A percentile compares a stretch with the other conserved stretches of the same genome.
Evolutionary conservation across 2,329 filamentous ascomycete species (phyloP).

Genomic region (Diaporthe ilicicola): DNA sequence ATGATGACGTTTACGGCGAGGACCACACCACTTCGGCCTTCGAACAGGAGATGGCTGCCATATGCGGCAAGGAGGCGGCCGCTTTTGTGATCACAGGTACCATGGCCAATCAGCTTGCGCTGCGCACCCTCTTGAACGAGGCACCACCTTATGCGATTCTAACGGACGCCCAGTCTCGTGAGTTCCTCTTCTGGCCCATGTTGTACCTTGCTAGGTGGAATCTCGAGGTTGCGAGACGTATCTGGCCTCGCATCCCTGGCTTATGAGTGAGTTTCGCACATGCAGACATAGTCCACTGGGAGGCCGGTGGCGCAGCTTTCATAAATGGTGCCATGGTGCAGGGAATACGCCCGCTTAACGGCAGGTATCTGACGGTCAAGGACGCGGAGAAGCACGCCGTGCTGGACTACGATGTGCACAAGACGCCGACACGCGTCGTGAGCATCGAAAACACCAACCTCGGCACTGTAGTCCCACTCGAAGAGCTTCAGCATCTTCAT

Average conservation of each 20-base stretch:
- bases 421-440: slow-evolving; percentile 50
- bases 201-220: too few relatives aligned
- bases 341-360: slow-evolving; percentile 48
- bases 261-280: slow-evolving; percentile 38
- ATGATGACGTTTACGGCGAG: slow-evolving; percentile 81
- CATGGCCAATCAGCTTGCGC: slow-evolving; percentile 82
- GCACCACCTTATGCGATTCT: slow-evolving; percentile 74
- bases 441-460: slow-evolving; percentile 50
- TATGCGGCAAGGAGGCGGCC: slow-evolving; percentile 72
- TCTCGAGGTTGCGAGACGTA: too few relatives aligned
- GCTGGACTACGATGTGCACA: slow-evolving; percentile 52
- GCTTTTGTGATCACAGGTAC: slow-evolving; percentile 81
- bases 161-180: slow-evolving; percentile 60
- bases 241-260: background rate
- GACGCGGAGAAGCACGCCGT: slow-evolving; percentile 46
- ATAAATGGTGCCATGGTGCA: slow-evolving; percentile 72
- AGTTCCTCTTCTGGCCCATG: background rate
- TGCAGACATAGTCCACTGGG: slow-evolving; percentile 71
- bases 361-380: slow-evolving; percentile 52
- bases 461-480: slow-evolving; percentile 10
- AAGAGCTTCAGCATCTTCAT: background rate
- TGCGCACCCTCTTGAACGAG: slow-evolving; percentile 73
- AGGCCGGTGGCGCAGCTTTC: slow-evolving; percentile 64
- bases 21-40: slow-evolving; percentile 75
- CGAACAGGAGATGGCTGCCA: slow-evolving; percentile 70